Conservation (phyloP, 306 rosid species). For the Acacia confusa region DNA sequence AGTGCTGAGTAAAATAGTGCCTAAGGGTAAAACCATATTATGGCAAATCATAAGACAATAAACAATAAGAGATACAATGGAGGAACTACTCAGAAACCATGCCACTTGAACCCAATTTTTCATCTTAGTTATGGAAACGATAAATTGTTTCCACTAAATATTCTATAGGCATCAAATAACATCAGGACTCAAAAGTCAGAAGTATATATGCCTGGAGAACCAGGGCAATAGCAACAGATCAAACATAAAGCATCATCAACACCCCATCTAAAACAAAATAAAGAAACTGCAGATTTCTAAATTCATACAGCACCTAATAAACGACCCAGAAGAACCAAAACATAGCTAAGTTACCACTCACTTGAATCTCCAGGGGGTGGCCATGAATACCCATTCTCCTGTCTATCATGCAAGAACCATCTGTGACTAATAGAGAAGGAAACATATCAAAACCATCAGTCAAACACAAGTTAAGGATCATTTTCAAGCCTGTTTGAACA, state of each 20-base stretch:
- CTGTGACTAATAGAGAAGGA: conserved; percentile 93
- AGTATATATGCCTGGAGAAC: background rate
- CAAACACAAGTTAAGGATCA: conserved; percentile 90
- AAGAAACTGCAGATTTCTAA: background rate
- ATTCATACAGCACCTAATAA: background rate
- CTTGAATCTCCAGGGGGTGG: conserved; percentile 98
- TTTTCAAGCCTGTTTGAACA: conserved; percentile 86
- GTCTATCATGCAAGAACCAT: conserved; percentile 99
- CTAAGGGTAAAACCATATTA: conserved; percentile 36
- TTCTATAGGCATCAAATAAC: background rate
- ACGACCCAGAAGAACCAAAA: conserved; percentile 2
- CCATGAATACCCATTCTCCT: conserved; percentile 99
- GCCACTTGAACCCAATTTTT: background rate
- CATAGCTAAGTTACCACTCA: conserved; percentile 40
- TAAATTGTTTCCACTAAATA: background rate
- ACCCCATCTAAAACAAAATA: background rate
- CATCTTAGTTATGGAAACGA: background rate
- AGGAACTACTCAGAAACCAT: background rate
- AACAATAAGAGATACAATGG: background rate
- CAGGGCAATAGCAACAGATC: background rate
- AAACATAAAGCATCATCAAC: background rate
- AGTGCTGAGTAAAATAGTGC: conserved; percentile 94
- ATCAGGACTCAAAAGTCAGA: background rate
- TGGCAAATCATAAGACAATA: conserved; percentile 19
- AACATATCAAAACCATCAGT: conserved; percentile 94